Evolutionary conservation across 192 early-diverging fungal genomes (phyloP).

Genomic region (Endogone sp.): DNA sequence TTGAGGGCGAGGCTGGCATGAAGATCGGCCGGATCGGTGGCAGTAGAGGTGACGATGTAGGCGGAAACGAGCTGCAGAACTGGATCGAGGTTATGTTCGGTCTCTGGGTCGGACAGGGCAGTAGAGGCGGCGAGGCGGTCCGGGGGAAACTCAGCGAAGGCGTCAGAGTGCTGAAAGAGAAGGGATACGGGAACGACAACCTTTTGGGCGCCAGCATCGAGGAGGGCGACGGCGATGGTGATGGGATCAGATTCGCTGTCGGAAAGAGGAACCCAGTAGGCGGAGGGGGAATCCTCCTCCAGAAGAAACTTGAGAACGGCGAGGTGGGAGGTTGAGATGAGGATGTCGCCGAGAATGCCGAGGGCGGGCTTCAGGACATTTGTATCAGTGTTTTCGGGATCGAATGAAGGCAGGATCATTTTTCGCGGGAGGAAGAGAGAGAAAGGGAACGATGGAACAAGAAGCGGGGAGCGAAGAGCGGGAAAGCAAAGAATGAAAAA

Average conservation of each 20-base stretch:
- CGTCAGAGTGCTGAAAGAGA: constrained; percentile 18
- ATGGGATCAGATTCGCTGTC: constrained; percentile 18
- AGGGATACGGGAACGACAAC: constrained; percentile 30
- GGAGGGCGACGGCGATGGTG: constrained; percentile 28
- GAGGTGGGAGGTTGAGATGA: constrained; percentile 23
- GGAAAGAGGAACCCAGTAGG: constrained; percentile 38
- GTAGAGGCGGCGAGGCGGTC: constrained; percentile 38
- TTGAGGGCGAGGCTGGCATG: constrained; percentile 16
- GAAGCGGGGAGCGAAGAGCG: not conserved
- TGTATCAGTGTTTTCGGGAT: not conserved
- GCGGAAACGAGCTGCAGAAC: constrained; percentile 23
- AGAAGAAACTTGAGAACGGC: constrained; percentile 21
- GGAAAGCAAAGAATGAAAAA: not conserved
- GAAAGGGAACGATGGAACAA: not conserved
- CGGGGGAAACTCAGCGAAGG: constrained; percentile 29
- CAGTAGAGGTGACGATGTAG: constrained; percentile 24
- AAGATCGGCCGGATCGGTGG: constrained; percentile 8
- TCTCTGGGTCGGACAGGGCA: constrained; percentile 2
- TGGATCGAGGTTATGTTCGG: constrained; percentile 11
- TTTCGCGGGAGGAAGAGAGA: not conserved
- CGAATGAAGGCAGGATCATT: not conserved
- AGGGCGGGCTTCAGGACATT: not conserved
- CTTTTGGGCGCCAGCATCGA: constrained; percentile 46
- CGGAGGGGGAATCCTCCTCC: constrained; percentile 22
- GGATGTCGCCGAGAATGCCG: constrained; percentile 7